Base-by-base conservation (phyloP, 164 flowering plant genomes). In the Macadamia tetraphylla region DNA sequence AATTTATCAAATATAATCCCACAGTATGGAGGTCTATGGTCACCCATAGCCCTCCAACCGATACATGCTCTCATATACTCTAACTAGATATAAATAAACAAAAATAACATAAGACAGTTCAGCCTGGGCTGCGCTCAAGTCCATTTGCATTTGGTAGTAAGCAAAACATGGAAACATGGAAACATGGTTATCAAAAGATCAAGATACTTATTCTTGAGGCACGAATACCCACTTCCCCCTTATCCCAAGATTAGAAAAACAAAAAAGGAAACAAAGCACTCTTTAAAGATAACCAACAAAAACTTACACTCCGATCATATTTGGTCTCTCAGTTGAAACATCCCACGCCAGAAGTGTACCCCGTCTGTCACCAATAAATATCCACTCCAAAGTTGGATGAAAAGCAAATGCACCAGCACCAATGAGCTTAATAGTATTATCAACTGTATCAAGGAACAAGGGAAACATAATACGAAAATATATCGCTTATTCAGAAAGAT, bases 281-380 rank as follows among this genome's bases (percentile, higher is more conserved):
- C 35, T 43, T 17, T 40, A 30, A 52, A 13, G 14, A 56, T 13
- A 64, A 61, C 60, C 40, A 63, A 29, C 44, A 60, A 30, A 17
- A 32, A 80, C 97, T 81, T 81, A 92, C 99, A 95, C 90, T 79
- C 99, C 99, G 63, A 95, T 91, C 98, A 95, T 88, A 76, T 46
- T 88, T 67, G 99, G 99, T 66, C 93, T 88, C 81, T 95, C 99
- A 15, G 92, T 86, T 67, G 99, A 95, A 35, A 92, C 99, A 82
- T 95, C 99, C 99, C 99, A 92, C 43, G 98, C 98, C 68, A 95
- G 74, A 72, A 95, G 93, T 58, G 98, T 83, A 68, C 99, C 99
- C 70, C 93, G 82, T 75, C 98, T 85, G 80, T 95, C 99, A 81
- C 97, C 99, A 81, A 95, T 87, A 89, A 90, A 92, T 64, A 92